Evolutionary conservation across 2,329 filamentous ascomycete species (phyloP), one percentile per base, ranked within the genome.

Genomic region (Ceratocystis harringtonii): DNA sequence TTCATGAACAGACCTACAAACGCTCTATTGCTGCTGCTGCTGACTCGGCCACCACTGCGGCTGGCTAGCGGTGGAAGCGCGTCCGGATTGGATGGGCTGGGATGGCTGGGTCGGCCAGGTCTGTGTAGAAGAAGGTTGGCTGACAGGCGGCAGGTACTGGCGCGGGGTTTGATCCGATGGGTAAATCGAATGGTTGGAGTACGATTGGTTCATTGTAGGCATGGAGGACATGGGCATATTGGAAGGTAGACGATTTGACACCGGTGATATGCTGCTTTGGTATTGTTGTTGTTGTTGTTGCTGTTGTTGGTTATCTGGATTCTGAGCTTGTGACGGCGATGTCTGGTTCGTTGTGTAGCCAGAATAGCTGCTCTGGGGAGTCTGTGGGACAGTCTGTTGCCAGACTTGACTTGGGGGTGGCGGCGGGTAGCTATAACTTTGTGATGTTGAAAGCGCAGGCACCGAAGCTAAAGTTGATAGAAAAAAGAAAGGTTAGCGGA

Each of bases 71-170:
- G 65, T 25, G 7, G 48, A 25, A 44, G 48, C 32, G 8, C 45
- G 30, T 19, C 55, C 55, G 5, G 55, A 22, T n/a, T 58, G 55
- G 3, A 58, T 30, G 15, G 84, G 79, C 7, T 83, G 80, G 66
- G 85, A 84, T 70, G 86, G 84, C 70, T 87, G 84, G 45, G 83
- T 77, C 5, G 78, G 78, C 80, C 80, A 84, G 3, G 76, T 72
- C 68, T 83, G 81, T 1, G 79, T 28, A 78, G 25, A 79, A 5
- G 76, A 74, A 3, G 75, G 75, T 3, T 84, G 74, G 70, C 80
- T 75, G 74, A 81, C 76, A 75, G 85, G 79, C 71, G 87, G 84
- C 83, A 90, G 81, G 76, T 87, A 87, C 71, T 85, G 82, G 63
- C 84, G 78, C 3, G 83, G 81, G 1, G 82, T 84, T 74, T 85